phyloP scores from a whole-genome alignment of 768 basidiomycete genomes.

The Tephrocybe sp. region DNA sequence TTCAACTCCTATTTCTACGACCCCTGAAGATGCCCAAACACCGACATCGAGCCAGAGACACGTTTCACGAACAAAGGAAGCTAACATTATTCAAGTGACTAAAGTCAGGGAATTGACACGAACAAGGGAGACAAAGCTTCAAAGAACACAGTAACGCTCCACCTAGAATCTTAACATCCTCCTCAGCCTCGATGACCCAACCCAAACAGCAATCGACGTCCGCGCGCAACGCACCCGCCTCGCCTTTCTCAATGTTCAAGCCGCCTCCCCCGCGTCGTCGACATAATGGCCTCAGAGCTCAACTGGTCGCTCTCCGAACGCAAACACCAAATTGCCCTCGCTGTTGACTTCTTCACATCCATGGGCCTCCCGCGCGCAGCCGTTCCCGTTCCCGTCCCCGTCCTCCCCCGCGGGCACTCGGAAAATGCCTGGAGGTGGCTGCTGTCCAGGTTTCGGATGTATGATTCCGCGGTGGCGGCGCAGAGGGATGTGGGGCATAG shows the following conservation, averaged over 20 bases:
- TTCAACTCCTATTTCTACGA: too few relatives aligned
- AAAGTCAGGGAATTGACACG: too few relatives aligned
- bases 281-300: slow-evolving; percentile 88
- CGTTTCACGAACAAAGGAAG: too few relatives aligned
- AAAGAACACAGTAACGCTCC: slow-evolving; percentile 57
- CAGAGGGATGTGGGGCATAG: slow-evolving; percentile 14
- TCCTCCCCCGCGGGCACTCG: slow-evolving; percentile 22
- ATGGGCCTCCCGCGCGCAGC: slow-evolving; percentile 80
- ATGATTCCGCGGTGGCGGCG: slow-evolving; percentile 4
- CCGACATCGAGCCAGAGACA: too few relatives aligned
- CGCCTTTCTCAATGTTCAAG: slow-evolving; percentile 89
- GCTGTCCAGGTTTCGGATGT: slow-evolving; percentile 43
- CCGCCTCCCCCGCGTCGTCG: slow-evolving; percentile 88
- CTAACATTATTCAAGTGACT: too few relatives aligned
- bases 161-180: slow-evolving; percentile 65
- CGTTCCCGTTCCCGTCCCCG: slow-evolving; percentile 26
- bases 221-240: slow-evolving; percentile 90
- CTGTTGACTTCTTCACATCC: slow-evolving; percentile 70
- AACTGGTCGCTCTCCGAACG: slow-evolving; percentile 69
- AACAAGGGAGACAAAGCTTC: too few relatives aligned
- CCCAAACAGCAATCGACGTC: slow-evolving; percentile 83
- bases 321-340: slow-evolving; percentile 54
- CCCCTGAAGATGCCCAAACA: too few relatives aligned
- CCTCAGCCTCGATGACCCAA: slow-evolving; percentile 75
- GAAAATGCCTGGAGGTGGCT: slow-evolving; percentile 33